phyloP scores from a whole-genome alignment of 306 rosid genomes.

The Cicer yamashitae region DNA sequence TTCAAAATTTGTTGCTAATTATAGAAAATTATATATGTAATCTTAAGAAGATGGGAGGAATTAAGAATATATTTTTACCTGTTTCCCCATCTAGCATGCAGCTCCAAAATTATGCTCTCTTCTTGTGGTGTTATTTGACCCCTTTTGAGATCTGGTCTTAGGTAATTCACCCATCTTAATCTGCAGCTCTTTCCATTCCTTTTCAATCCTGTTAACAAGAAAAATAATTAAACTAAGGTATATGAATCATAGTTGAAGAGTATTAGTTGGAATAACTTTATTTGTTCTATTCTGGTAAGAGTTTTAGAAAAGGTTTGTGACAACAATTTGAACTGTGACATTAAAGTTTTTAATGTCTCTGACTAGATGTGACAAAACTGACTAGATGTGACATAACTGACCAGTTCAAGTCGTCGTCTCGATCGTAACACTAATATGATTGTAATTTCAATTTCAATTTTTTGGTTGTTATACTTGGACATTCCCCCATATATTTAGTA shows the following conservation, averaged over 20 bases:
- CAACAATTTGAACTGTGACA: neutral
- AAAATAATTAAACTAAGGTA: neutral
- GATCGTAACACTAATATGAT: too few species aligned
- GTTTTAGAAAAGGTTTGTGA: neutral
- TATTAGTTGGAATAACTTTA: neutral
- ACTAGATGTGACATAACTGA: too few species aligned
- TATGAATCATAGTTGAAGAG: neutral
- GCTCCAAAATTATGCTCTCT: conserved; percentile 79
- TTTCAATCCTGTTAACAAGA: conserved; percentile 64
- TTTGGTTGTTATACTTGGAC: too few species aligned
- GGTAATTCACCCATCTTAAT: conserved; percentile 93
- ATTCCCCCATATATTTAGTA: too few species aligned
- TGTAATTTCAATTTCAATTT: too few species aligned
- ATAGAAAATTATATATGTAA: conserved; percentile 5
- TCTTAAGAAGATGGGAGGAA: neutral
- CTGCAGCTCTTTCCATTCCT: conserved; percentile 98
- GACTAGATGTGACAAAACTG: too few species aligned
- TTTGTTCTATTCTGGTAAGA: neutral
- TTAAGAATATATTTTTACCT: conserved; percentile 56
- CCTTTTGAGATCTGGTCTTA: conserved; percentile 94
- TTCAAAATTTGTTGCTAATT: neutral
- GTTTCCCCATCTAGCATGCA: conserved; percentile 96
- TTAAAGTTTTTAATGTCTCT: neutral
- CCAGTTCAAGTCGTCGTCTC: too few species aligned
- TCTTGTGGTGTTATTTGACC: conserved; percentile 97